Evolutionary conservation across 495 filamentous ascomycete genomes (phyloP).

Genomic region (Amorphotheca resinae): DNA sequence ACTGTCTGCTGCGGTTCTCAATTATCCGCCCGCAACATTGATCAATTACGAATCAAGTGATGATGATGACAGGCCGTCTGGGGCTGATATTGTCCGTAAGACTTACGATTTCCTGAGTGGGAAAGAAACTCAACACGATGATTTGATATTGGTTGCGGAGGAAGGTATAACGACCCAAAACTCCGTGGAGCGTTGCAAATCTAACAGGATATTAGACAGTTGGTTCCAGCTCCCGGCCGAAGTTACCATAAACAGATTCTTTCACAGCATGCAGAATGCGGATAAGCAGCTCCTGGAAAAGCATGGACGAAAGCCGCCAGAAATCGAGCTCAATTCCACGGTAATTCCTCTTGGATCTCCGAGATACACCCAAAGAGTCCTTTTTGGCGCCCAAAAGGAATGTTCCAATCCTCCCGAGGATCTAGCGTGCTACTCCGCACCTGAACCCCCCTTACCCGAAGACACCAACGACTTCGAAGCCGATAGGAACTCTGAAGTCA

Average conservation of each 20-base stretch:
- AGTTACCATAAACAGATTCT: conserved; percentile 43
- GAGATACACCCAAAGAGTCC: conserved; percentile 41
- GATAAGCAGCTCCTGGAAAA: conserved; percentile 34
- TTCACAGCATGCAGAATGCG: conserved; percentile 33
- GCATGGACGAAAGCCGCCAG: conserved; percentile 26
- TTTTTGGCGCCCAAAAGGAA: conserved; percentile 49
- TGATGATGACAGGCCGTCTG: conserved; percentile 9
- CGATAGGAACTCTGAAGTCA: conserved; percentile 23
- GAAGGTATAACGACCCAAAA: conserved; percentile 17
- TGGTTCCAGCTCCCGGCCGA: conserved; percentile 53
- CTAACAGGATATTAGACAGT: conserved; percentile 25
- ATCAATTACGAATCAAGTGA: conserved; percentile 33
- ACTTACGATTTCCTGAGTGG: conserved; percentile 41
- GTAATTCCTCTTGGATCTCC: conserved; percentile 10
- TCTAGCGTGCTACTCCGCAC: conserved; percentile 41
- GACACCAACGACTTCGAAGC: conserved; percentile 47
- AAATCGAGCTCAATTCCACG: not conserved
- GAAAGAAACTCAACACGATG: conserved; percentile 38
- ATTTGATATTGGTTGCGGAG: conserved; percentile 49
- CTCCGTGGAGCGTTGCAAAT: not conserved
- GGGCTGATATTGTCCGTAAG: conserved; percentile 9
- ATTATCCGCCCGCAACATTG: conserved; percentile 48
- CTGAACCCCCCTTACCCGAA: conserved; percentile 40
- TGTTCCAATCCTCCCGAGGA: conserved; percentile 36
- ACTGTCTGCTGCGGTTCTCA: conserved; percentile 46